Percentiles rank a stretch among this genome's conserved stretches.
Conservation (phyloP, 768 basidiomycete genomes). For the Tephrocybe sp. region DNA sequence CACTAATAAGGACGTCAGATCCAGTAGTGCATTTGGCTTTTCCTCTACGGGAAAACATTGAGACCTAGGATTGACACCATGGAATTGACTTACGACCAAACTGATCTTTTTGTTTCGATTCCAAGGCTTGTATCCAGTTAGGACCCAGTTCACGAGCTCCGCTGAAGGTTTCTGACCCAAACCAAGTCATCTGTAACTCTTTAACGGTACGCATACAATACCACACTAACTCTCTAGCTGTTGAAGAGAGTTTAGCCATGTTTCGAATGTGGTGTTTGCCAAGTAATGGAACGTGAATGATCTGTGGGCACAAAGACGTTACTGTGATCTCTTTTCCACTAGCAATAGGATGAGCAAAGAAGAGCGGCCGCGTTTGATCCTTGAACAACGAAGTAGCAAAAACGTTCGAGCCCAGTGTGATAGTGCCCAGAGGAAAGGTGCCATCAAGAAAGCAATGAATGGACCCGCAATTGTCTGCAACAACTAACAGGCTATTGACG, state of each 20-base stretch:
- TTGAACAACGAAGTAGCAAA: slow-evolving; percentile 45
- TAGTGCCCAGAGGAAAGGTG: slow-evolving; percentile 64
- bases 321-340: slow-evolving; percentile 19
- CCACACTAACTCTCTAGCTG: slow-evolving; percentile 69
- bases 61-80: slow-evolving; percentile 4
- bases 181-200: slow-evolving; percentile 75
- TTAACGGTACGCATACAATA: slow-evolving; percentile 68
- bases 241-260: slow-evolving; percentile 68
- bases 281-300: slow-evolving; percentile 59
- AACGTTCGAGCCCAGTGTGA: slow-evolving; percentile 35
- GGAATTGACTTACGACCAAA: slow-evolving; percentile 55
- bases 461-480: slow-evolving; percentile 56
- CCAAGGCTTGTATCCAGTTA: slow-evolving; percentile 68
- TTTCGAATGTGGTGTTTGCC: slow-evolving; percentile 57
- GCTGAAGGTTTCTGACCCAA: slow-evolving; percentile 61
- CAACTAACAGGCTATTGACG: slow-evolving; percentile 62
- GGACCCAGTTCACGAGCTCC: slow-evolving; percentile 75
- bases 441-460: slow-evolving; percentile 76
- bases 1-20: slow-evolving; percentile 67
- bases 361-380: slow-evolving; percentile 41
- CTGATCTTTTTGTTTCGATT: slow-evolving; percentile 62
- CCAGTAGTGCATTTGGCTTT: slow-evolving; percentile 63
- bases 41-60: slow-evolving; percentile 43
- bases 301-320: slow-evolving; percentile 41
- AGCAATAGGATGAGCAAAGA: slow-evolving; percentile 47